Evolutionary conservation across 2,329 filamentous ascomycete species (phyloP), one percentile per base, ranked within the genome.

Genomic region (Didymosphaeria variabile): DNA sequence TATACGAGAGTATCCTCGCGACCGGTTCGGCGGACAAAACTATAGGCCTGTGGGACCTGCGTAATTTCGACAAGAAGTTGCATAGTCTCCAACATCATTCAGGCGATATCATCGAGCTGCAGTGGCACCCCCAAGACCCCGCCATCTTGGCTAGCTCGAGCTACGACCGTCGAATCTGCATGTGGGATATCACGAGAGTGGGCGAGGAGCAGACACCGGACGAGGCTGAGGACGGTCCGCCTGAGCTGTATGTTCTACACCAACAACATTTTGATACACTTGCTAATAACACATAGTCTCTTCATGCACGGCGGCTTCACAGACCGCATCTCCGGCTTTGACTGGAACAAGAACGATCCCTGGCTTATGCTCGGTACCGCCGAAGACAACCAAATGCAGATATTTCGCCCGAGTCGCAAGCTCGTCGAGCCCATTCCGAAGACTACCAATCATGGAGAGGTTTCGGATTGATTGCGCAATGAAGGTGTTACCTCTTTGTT

Each of bases 291-390:
- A 1, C 12, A 13, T 64, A 93, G 91, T 50, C 83, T 99, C 1
- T 99, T 99, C 81, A 98, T 99, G 94, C 95, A 99, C 73, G 95
- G 95, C 63, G 95, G 95, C 34, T 96, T 99, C 82, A 99, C 95
- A 12, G 97, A 97, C 80, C 91, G 96, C 68, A 88, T 99, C 63
- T 93, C 92, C 38, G 96, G 99, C 79, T 99, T 99, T 75, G 94
- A 91, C 80, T 99, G 94, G 94, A 99, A 99, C 79, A 88, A 89
- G 69, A 97, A 97, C 76, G 93, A 97, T 72, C 94, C 94, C 5
- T 99, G 96, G 96, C 88, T 97, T 58, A 91, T 99, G 68, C 94
- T 93, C 78, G 97, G 92, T 63, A 94, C 95, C 17, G 95, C 94
- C 0, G 96, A 99, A 77, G 95, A 99, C 81, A 99, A 99, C 75